Conservation (phyloP, 2,329 filamentous ascomycete genomes). For the Magnaporthiopsis rhizophila region DNA sequence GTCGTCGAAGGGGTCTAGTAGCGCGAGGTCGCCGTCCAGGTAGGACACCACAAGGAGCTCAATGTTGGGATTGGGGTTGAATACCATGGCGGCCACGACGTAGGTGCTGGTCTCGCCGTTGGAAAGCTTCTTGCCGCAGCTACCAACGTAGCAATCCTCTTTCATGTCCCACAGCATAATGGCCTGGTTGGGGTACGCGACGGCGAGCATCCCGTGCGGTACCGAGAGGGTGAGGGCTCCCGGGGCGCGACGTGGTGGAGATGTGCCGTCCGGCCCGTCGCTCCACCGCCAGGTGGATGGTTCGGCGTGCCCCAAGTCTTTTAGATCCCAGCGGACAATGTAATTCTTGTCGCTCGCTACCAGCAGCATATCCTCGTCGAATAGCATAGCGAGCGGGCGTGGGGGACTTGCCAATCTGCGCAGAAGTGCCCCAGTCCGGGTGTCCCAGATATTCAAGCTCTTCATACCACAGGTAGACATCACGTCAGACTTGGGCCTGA, state of each 20-base stretch:
- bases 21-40: constrained; percentile 23
- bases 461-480: constrained; percentile 23
- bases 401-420: constrained; percentile 17
- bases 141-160: constrained; percentile 22
- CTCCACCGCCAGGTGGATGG: constrained; percentile 15
- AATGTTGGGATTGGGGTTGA: constrained; percentile 26
- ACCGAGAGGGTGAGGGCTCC: constrained; percentile 20
- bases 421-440: constrained; percentile 18
- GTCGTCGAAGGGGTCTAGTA: constrained; percentile 22
- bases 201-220: constrained; percentile 23
- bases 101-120: constrained; percentile 22
- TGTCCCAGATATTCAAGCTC: constrained; percentile 23
- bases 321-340: constrained; percentile 19
- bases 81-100: constrained; percentile 21
- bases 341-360: constrained; percentile 20
- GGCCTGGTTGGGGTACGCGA: constrained; percentile 22
- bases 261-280: constrained; percentile 10
- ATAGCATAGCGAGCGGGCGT: constrained; percentile 18
- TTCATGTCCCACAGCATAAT: constrained; percentile 28
- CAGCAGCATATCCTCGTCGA: constrained; percentile 20
- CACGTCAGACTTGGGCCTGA: constrained; percentile 20
- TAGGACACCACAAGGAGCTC: constrained; percentile 23
- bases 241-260: constrained; percentile 13
- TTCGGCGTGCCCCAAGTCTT: constrained; percentile 7
- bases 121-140: constrained; percentile 24